Evolutionary conservation across 352 stramenopile genomes (phyloP), one percentile per base, ranked within the genome.

Genomic region (Pythium dissimile): DNA sequence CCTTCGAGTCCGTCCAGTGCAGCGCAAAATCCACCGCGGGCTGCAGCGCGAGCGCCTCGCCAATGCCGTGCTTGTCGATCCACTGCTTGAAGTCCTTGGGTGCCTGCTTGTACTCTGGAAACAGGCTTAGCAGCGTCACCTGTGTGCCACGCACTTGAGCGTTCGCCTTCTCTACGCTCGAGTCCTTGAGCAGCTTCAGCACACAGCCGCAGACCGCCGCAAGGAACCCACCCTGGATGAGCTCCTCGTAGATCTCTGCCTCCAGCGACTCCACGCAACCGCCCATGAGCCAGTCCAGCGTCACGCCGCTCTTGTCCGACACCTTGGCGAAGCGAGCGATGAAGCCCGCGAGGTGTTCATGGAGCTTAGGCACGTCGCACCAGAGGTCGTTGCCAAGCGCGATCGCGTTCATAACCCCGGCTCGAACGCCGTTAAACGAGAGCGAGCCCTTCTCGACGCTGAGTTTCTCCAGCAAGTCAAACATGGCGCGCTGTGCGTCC

Each of bases 361-460:
- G 77, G 5, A 90, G 70, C 71, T 90, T 94, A 2, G 84, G 84
- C 12, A 94, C 84, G 51, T 94, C 84, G 46, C 82, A 94, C 78
- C 74, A 87, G 20, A 92, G 46, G 55, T 91, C 77, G n/a, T 72
- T 75, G 8, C 69, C 78, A 3, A 86, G 26, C 49, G 78, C 74
- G 27, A 91, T 59, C 43, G 71, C 77, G 53, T 88, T 80, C 41
- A 80, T 72, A 35, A 92, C 73, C 18, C 67, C 77, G 30, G 75
- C 77, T 30, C 72, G 74, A 18, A 94, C 73, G 13, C 71, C 76
- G 4, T 80, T 75, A 55, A 76, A 80, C 18, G 73, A 71, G 3
- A 94, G 45, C 18, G 63, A 77, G 30, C 79, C 75, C 49, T 78
- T 84, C 59, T 86, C 79, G 12, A 88, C 37, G 21, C 67, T 78